Percentiles rank a stretch among this genome's conserved stretches.
phyloP scores from a whole-genome alignment of 768 basidiomycete species.

The Leccinum subtestaceum region DNA sequence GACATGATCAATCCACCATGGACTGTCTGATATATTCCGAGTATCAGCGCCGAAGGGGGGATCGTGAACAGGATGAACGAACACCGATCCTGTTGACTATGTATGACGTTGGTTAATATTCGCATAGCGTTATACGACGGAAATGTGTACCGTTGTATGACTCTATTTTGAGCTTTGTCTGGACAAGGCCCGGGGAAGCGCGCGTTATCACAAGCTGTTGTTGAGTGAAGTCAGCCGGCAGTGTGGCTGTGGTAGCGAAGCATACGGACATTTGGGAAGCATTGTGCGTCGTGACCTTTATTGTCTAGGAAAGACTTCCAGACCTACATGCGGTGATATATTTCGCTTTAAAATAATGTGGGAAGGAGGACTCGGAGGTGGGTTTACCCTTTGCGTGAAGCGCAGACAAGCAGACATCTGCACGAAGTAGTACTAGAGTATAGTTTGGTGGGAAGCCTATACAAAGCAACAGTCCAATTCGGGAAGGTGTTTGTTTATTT shows the following conservation, averaged over 20 bases:
- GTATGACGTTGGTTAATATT: background rate
- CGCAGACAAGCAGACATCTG: slow-evolving; percentile 66
- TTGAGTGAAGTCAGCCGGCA: background rate
- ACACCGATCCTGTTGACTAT: slow-evolving; percentile 84
- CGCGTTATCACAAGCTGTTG: slow-evolving; percentile 58
- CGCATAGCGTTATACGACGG: background rate
- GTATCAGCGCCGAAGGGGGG: background rate
- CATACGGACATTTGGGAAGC: slow-evolving; percentile 68
- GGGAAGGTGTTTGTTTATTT: slow-evolving; percentile 30
- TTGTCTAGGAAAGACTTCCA: slow-evolving; percentile 80
- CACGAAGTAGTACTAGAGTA: background rate
- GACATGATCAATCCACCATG: slow-evolving; percentile 83
- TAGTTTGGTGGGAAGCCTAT: background rate
- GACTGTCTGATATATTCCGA: slow-evolving; percentile 41
- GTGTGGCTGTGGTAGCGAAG: background rate
- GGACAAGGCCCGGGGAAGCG: slow-evolving; percentile 70
- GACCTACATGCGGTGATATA: slow-evolving; percentile 40
- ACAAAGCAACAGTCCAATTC: background rate
- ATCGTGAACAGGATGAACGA: slow-evolving; percentile 22
- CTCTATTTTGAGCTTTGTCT: slow-evolving; percentile 70
- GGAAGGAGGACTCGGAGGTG: background rate
- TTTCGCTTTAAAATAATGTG: background rate
- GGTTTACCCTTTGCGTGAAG: slow-evolving; percentile 59
- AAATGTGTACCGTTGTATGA: slow-evolving; percentile 61
- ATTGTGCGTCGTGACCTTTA: slow-evolving; percentile 75